These are phyloP conservation scores for Camelina sativa DNA, from an alignment of 345 rosid genomes.

Conservation along the genomic window DNA sequence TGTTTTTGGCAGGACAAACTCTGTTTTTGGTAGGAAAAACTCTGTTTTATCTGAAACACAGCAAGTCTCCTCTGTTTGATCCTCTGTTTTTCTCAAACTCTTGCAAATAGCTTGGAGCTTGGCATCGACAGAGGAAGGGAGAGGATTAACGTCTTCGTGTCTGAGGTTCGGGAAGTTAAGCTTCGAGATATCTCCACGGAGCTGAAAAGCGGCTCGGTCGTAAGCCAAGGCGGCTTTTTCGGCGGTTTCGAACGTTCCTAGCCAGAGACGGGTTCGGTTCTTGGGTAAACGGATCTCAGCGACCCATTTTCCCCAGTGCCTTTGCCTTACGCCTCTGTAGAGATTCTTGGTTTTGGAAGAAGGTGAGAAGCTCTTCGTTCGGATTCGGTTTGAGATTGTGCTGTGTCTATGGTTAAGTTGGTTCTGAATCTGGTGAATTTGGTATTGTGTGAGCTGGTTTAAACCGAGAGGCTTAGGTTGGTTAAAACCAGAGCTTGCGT, in stretches of 20 bases:
- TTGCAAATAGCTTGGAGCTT: constrained; percentile 79
- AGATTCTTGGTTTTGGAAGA: constrained; percentile 54
- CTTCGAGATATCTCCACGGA: constrained; percentile 70
- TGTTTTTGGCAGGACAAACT: neutral
- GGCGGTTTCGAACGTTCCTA: constrained; percentile 82
- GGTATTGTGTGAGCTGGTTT: constrained; percentile 61
- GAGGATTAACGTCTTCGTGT: constrained; percentile 62
- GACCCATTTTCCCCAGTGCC: constrained; percentile 95
- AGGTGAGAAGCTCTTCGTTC: constrained; percentile 51
- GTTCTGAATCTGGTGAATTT: constrained; percentile 69
- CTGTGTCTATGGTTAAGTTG: constrained; percentile 47
- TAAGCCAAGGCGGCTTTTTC: constrained; percentile 85
- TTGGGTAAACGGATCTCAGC: constrained; percentile 87
- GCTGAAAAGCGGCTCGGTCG: constrained; percentile 78
- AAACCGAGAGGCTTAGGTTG: constrained; percentile 53
- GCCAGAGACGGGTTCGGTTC: constrained; percentile 88
- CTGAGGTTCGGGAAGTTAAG: constrained; percentile 75
- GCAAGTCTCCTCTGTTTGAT: constrained; percentile 1
- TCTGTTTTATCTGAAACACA: constrained; percentile 11
- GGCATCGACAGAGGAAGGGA: constrained; percentile 77
- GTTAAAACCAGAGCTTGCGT: constrained; percentile 34
- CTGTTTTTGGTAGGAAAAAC: neutral
- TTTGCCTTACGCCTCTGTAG: constrained; percentile 80
- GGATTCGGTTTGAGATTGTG: constrained; percentile 39
- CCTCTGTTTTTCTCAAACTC: constrained; percentile 58